Percentiles rank a stretch among this genome's conserved stretches.
Conservation (phyloP, 768 basidiomycete species). For the Podaxis sp. region DNA sequence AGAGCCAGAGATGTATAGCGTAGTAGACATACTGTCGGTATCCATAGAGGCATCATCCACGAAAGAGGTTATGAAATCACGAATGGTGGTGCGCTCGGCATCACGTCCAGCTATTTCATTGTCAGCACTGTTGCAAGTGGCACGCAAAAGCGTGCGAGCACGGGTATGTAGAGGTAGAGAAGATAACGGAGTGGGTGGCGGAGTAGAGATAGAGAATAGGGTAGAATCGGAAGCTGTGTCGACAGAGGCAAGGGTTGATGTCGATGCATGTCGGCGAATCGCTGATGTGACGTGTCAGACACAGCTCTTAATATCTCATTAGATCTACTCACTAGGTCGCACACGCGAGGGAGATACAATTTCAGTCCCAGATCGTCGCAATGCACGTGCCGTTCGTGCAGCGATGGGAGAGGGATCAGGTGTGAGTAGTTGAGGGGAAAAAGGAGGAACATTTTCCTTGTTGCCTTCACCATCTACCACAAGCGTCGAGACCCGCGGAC, state of each 20-base stretch:
- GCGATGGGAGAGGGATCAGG: constrained; percentile 31
- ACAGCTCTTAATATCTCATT: background rate
- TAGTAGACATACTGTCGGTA: constrained; percentile 31
- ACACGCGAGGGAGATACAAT: constrained; percentile 37
- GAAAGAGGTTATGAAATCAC: constrained; percentile 59
- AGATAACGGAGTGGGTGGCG: constrained; percentile 58
- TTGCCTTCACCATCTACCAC: constrained; percentile 56
- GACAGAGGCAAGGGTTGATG: constrained; percentile 39
- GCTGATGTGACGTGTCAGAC: constrained; percentile 28
- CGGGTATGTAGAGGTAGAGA: constrained; percentile 53
- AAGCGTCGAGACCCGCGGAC: constrained; percentile 46
- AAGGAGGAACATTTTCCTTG: constrained; percentile 80
- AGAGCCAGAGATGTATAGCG: constrained; percentile 88
- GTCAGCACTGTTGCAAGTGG: constrained; percentile 57
- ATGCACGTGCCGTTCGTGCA: constrained; percentile 37
- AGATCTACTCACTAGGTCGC: constrained; percentile 40
- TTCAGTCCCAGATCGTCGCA: constrained; percentile 38
- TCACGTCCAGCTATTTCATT: constrained; percentile 66
- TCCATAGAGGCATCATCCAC: constrained; percentile 29
- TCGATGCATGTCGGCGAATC: constrained; percentile 46
- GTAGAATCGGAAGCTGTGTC: constrained; percentile 46
- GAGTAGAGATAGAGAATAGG: constrained; percentile 49
- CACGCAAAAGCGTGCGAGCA: constrained; percentile 66
- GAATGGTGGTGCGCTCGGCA: constrained; percentile 55
- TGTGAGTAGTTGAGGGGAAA: constrained; percentile 35